phyloP scores from a whole-genome alignment of 2,329 filamentous ascomycete species.

The Ilyonectria sp. region DNA sequence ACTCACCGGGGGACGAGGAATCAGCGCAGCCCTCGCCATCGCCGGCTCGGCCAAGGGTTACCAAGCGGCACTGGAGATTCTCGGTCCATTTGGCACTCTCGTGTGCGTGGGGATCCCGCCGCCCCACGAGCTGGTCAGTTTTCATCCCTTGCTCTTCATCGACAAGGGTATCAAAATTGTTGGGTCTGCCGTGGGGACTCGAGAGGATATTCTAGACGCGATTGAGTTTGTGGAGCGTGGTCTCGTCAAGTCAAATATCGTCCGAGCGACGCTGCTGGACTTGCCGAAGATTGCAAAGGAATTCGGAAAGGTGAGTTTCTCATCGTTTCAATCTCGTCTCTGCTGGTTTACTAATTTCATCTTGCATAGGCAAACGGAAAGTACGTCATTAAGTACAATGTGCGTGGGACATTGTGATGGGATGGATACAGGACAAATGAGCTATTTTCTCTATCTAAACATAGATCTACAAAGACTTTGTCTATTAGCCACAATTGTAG shows the following conservation, averaged over 20 bases:
- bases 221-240: slow-evolving; percentile 55
- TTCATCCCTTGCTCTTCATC: slow-evolving; percentile 56
- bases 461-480: too few relatives aligned
- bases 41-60: slow-evolving; percentile 52
- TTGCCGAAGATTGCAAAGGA: not conserved
- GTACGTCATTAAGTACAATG: too few relatives aligned
- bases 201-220: slow-evolving; percentile 57
- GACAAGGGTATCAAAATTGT: slow-evolving; percentile 53
- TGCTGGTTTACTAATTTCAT: too few relatives aligned
- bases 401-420: too few relatives aligned
- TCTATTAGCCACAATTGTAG: too few relatives aligned
- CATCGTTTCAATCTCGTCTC: too few relatives aligned
- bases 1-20: slow-evolving; percentile 37
- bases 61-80: slow-evolving; percentile 49
- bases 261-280: slow-evolving; percentile 32
- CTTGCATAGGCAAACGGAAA: too few relatives aligned
- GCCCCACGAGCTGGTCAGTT: slow-evolving; percentile 36
- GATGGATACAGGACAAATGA: too few relatives aligned
- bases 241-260: slow-evolving; percentile 32
- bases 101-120: slow-evolving; percentile 58
- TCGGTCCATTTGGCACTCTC: slow-evolving; percentile 53
- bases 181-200: slow-evolving; percentile 55
- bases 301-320: not conserved
- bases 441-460: too few relatives aligned
- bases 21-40: slow-evolving; percentile 50